These are phyloP conservation scores for Solanum rostratum DNA, from an alignment of 257 asterid species.

Conservation along the genomic window DNA sequence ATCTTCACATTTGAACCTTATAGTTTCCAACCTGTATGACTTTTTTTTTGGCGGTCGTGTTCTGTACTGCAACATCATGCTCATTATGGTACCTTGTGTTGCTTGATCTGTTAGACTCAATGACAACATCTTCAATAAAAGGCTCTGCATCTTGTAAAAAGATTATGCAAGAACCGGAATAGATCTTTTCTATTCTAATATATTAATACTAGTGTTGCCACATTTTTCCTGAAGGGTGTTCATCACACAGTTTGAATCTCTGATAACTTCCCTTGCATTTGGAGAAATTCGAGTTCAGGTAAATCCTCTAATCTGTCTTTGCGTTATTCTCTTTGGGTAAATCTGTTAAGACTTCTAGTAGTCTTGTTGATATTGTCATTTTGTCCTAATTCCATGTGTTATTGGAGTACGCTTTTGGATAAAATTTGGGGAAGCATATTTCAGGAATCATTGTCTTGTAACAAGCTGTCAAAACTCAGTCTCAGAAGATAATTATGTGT, in stretches of 20 bases:
- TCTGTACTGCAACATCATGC: not conserved
- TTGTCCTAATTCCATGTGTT: conserved; percentile 14
- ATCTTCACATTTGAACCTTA: not conserved
- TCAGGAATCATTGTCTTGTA: conserved; percentile 8
- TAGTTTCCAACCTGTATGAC: not conserved
- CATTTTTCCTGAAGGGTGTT: conserved; percentile 52
- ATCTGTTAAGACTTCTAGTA: not conserved
- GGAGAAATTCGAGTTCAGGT: conserved; percentile 50
- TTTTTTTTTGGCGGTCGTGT: not conserved
- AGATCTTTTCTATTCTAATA: not conserved
- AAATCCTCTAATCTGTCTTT: conserved; percentile 4
- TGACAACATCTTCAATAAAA: not conserved
- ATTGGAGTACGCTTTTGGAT: conserved; percentile 15
- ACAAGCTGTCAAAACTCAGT: conserved; percentile 6
- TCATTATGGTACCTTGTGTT: not conserved
- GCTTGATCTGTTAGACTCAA: not conserved
- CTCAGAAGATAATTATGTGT: conserved; percentile 13
- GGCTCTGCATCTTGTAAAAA: not conserved
- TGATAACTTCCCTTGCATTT: conserved; percentile 33
- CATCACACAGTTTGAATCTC: conserved; percentile 41
- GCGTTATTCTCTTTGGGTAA: not conserved
- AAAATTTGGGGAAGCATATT: conserved; percentile 15
- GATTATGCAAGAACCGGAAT: not conserved
- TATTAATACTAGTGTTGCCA: not conserved
- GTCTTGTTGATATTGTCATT: conserved; percentile 14